Evolutionary conservation across 768 basidiomycete genomes (phyloP), one percentile per base, ranked within the genome.

Genomic region (Psilocybe tampanensis): DNA sequence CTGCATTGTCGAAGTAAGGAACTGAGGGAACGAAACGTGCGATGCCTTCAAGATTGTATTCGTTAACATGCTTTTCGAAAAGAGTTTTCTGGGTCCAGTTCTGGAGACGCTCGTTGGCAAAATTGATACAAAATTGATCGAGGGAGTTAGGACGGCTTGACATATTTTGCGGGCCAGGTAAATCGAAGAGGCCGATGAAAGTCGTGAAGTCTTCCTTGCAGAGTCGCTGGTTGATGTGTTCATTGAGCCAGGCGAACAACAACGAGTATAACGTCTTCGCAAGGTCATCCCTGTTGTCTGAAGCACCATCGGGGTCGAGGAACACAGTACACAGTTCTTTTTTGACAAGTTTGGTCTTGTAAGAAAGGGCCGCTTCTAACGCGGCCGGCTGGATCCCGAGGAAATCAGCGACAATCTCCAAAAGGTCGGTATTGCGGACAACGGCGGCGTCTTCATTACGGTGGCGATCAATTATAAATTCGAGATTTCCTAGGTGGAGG

Each of bases 311-410:
- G 0, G 92, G 87, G 68, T 98, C 95, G 44, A 98, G 83, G 76
- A 98, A 97, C 23, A 97, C 88, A 0, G 95, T 97, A 72, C 94
- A 97, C n/a, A 97, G 79, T 73, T 98, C 95, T 75, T 95, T 97
- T 71, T 94, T 91, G 67, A 98, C 85, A 54, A 98, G 77, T 70
- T 92, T 92, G 1, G 93, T 95, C 75, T 89, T 92, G 83, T 95
- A 96, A 0, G 94, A 92, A 41, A 99, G 77, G 0, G 91, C 82
- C 2, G 79, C 80, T 69, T 96, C 95, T 15, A 98, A 80, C 0
- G 84, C 85, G 2, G 80, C 69, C 1, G 89, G 69, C 32, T 84
- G 80, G 2, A 98, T 86, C 13, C 96, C 97, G 9, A 99, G 79
- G 72, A 98, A 97, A 54, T 96, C 94, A 15, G 95, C 85, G 18